Evolutionary conservation across 345 rosid species (phyloP).

Genomic region (Raphanus raphanistrum): DNA sequence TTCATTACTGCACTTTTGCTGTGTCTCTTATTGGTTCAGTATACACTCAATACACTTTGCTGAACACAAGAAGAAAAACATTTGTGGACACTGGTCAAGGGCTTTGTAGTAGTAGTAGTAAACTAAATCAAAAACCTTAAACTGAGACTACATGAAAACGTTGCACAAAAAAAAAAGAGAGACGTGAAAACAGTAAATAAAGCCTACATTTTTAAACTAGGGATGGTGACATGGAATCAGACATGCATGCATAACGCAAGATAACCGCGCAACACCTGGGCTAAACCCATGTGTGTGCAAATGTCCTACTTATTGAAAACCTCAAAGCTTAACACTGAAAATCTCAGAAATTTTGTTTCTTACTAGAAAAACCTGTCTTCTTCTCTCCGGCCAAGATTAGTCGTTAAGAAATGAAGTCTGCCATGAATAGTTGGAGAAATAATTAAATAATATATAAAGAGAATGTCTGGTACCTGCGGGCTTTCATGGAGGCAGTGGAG

Average conservation of each 20-base stretch:
- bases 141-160: background rate
- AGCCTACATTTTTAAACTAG: background rate
- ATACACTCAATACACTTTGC: too few species aligned
- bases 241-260: background rate
- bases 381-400: too few species aligned
- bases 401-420: too few species aligned
- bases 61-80: too few species aligned
- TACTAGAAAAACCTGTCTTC: too few species aligned
- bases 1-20: too few species aligned
- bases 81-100: background rate
- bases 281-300: conserved; percentile 3
- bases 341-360: too few species aligned
- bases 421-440: too few species aligned
- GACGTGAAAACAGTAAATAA: background rate
- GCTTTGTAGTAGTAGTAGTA: background rate
- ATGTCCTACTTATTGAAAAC: background rate
- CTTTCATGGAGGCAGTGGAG: conserved; percentile 18
- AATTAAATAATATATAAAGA: too few species aligned
- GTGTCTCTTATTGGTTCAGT: too few species aligned
- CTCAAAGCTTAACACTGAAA: background rate
- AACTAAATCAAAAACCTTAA: background rate
- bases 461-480: background rate
- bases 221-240: conserved; percentile 18
- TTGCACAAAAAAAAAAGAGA: too few species aligned
- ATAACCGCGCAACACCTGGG: background rate